Conservation (phyloP, 768 basidiomycete genomes). For the Termitomyces sp. region DNA sequence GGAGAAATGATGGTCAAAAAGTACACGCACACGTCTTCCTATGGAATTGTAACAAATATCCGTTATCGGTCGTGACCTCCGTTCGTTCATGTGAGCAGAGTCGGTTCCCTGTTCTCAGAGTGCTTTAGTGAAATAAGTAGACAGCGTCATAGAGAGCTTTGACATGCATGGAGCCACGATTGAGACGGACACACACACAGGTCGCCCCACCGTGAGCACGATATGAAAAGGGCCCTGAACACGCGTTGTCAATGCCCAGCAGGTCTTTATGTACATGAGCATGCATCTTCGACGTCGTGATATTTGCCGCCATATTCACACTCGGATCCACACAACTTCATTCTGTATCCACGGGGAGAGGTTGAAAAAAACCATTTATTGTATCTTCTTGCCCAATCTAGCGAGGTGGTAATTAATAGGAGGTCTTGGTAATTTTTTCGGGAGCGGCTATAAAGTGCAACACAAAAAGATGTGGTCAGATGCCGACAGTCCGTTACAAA, state of each 20-base stretch:
- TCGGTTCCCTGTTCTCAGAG: neutral
- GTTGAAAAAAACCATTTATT: conserved; percentile 37
- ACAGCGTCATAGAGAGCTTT: neutral
- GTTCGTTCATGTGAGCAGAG: neutral
- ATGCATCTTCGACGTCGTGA: neutral
- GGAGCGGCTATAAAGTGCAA: conserved; percentile 49
- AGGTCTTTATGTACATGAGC: neutral
- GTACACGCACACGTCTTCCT: too few species aligned
- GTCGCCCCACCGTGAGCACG: neutral
- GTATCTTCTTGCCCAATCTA: conserved; percentile 69
- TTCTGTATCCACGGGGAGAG: neutral
- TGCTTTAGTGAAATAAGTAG: neutral
- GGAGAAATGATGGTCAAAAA: neutral
- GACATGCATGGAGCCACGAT: too few species aligned
- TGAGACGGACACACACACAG: neutral
- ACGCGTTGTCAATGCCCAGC: neutral
- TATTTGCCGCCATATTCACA: neutral
- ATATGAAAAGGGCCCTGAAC: neutral
- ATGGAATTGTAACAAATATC: neutral
- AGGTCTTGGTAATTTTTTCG: conserved; percentile 63
- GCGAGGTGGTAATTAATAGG: conserved; percentile 91
- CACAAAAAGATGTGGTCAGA: neutral
- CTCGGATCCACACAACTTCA: neutral
- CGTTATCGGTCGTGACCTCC: neutral
- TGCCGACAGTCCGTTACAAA: neutral